phyloP scores from a whole-genome alignment of 1,139 yeast species.

The Yamadazyma taylorii region DNA sequence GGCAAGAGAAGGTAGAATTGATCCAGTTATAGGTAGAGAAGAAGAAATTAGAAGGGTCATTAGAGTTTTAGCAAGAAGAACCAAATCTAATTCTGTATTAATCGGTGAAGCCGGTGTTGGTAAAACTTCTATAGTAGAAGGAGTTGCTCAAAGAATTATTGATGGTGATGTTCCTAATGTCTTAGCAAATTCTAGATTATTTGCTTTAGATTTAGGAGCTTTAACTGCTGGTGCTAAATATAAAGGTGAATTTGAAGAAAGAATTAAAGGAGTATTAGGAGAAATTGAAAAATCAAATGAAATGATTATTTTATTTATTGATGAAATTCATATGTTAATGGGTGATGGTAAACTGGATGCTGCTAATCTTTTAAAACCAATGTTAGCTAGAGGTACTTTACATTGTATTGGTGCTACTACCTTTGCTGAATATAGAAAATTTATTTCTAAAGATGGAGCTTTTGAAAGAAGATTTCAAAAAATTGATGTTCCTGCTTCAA shows the following conservation, averaged over 20 bases:
- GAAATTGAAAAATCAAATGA: slow-evolving; percentile 89
- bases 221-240: slow-evolving; percentile 98
- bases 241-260: slow-evolving; percentile 98
- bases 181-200: slow-evolving; percentile 74
- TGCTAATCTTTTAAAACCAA: slow-evolving; percentile 94
- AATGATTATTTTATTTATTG: slow-evolving; percentile 86
- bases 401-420: slow-evolving; percentile 99
- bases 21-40: slow-evolving; percentile 98
- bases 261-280: slow-evolving; percentile 91
- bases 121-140: slow-evolving; percentile 96
- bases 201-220: slow-evolving; percentile 91
- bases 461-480: slow-evolving; percentile 98
- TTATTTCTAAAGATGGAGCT: slow-evolving; percentile 95
- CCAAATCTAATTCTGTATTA: slow-evolving; percentile 92
- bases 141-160: slow-evolving; percentile 95
- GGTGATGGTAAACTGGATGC: slow-evolving; percentile 96
- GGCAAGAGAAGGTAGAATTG: slow-evolving; percentile 92
- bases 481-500: slow-evolving; percentile 93
- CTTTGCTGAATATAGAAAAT: slow-evolving; percentile 87
- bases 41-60: slow-evolving; percentile 96
- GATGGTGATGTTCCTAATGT: slow-evolving; percentile 94
- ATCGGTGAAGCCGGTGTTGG: slow-evolving; percentile 99
- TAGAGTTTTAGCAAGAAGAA: slow-evolving; percentile 90
- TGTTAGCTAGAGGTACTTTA: slow-evolving; percentile 92
- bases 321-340: slow-evolving; percentile 98